A percentile compares a stretch with the other conserved stretches of the same genome.
Evolutionary conservation across 2,329 filamentous ascomycete species (phyloP).

Genomic region (Neoarthrinium moseri): DNA sequence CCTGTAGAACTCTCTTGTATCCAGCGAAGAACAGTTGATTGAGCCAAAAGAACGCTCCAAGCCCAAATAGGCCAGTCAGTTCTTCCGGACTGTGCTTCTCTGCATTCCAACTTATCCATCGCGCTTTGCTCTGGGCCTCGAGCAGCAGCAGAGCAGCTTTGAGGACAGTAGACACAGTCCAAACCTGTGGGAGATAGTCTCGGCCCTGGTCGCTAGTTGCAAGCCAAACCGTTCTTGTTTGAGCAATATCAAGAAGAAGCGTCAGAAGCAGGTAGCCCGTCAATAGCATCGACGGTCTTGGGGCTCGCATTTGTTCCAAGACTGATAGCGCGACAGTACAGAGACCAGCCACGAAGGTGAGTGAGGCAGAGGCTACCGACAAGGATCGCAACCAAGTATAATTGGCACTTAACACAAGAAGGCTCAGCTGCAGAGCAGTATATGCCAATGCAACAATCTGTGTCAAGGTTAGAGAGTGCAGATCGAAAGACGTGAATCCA

Average conservation of each 20-base stretch:
- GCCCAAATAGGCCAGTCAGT: conserved; percentile 25
- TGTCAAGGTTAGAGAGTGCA: too few species aligned
- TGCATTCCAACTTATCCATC: conserved; percentile 35
- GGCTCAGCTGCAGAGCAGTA: conserved; percentile 20
- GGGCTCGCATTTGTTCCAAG: conserved; percentile 14
- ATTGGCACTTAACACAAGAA: conserved; percentile 20
- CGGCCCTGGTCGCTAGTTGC: conserved; percentile 5
- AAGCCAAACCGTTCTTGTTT: conserved; percentile 42
- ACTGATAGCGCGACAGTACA: conserved; percentile 13
- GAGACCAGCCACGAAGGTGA: conserved; percentile 23
- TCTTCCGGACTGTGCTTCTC: conserved; percentile 36
- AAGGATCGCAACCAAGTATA: conserved; percentile 6
- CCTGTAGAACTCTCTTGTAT: conserved; percentile 26
- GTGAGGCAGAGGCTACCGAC: conserved; percentile 25
- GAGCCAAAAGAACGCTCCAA: conserved; percentile 30
- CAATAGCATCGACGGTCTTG: conserved; percentile 41
- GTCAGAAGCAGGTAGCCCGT: conserved; percentile 39
- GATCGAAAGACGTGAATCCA: too few species aligned
- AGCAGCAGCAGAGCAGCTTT: conserved; percentile 35
- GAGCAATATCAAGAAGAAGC: conserved; percentile 40
- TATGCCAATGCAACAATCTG: conserved; percentile 18
- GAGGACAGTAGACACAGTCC: conserved; percentile 31
- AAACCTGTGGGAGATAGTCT: conserved; percentile 26
- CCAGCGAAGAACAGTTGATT: conserved; percentile 27
- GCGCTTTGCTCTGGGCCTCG: conserved; percentile 36